Base-by-base conservation (phyloP, 1,284 basidiomycete species). In the Sporisorium scitamineum region DNA sequence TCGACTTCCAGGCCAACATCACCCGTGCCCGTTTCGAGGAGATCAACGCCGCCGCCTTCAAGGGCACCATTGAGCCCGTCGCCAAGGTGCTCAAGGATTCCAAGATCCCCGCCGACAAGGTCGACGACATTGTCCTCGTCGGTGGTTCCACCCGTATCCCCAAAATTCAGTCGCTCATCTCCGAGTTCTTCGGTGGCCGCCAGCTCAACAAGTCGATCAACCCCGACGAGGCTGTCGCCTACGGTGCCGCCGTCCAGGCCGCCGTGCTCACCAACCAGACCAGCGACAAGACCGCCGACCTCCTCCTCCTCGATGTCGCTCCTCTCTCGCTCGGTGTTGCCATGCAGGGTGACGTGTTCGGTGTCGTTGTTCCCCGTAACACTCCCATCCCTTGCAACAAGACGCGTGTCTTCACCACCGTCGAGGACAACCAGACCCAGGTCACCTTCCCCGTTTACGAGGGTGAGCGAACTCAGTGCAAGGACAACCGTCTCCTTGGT, bases 101-200 rank as follows among this genome's bases (percentile, higher is more conserved):
- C 78, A 99, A 98, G 91, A 96, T 99, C 88, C 88, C 94, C 81
- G 92, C 93, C 79, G 93, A 95, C 86, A 97, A 97, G 90, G 94
- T 98, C 80, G 93, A 99, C 86, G 96, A 99, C 84, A 98, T 99
- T 81, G 97, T 99, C 86, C 94, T 99, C 24, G 96, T 99, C 81
- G 96, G 97, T 89, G 95, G 97, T 81, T 99, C 97, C 63, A 99
- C 97, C 80, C 96, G 97, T 91, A 99, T 99, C 87, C 96, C 96
- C 84, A 98, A 98, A 90, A 94, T 99, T 83, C 96, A 98, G 88
- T 90, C 94, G 31, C 92, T 99, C 72, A 95, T 99, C 69, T 98
- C 95, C 75, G 96, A 99, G 87, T 94, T 92, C 91, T 99, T 99
- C 87, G 93, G 92, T 87, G 95, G 94, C 74, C 94, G 95, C 85